phyloP scores from a whole-genome alignment of 805 yeast genomes.

The Jamesozyma rosinii region DNA sequence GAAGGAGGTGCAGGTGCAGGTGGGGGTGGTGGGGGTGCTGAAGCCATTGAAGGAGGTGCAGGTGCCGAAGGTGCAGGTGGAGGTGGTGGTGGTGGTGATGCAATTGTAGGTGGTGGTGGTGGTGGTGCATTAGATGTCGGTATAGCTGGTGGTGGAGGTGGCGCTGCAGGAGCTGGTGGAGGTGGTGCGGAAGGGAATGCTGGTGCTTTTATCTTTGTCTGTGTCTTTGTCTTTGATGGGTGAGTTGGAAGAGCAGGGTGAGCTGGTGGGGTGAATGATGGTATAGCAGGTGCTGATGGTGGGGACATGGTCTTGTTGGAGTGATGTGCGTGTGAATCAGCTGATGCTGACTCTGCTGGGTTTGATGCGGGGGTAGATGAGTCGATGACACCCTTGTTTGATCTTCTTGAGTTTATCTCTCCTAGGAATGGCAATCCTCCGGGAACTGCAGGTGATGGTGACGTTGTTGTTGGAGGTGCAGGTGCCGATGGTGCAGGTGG shows the following conservation, averaged over 20 bases:
- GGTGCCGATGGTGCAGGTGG: conserved; percentile 11
- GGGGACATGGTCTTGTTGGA: conserved; percentile 13
- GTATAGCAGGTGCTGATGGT: conserved; percentile 9
- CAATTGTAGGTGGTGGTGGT: conserved; percentile 5
- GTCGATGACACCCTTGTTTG: conserved; percentile 37
- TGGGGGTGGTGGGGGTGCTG: conserved; percentile 25
- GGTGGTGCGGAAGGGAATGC: conserved; percentile 12
- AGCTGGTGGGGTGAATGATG: conserved; percentile 11
- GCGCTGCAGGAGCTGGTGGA: conserved; percentile 16
- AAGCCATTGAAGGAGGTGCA: conserved; percentile 19
- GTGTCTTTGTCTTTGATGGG: conserved; percentile 7
- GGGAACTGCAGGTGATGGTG: conserved; percentile 14
- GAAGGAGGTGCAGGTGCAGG: conserved; percentile 14
- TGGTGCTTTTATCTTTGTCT: conserved; percentile 5
- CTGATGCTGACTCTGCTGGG: conserved; percentile 13
- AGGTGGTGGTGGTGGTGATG: conserved; percentile 17
- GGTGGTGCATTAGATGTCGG: conserved; percentile 18
- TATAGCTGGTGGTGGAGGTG: conserved; percentile 14
- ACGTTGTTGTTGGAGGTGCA: conserved; percentile 8
- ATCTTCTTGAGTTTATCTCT: conserved; percentile 44
- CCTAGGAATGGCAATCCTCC: conserved; percentile 46
- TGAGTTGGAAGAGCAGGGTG: conserved; percentile 14
- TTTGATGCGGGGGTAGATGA: conserved; percentile 12
- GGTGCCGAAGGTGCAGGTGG: conserved; percentile 10
- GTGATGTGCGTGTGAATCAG: conserved; percentile 13